Evolutionary conservation across 495 filamentous ascomycete species (phyloP), one percentile per base, ranked within the genome.

Genomic region (Aspergillus asperescens): DNA sequence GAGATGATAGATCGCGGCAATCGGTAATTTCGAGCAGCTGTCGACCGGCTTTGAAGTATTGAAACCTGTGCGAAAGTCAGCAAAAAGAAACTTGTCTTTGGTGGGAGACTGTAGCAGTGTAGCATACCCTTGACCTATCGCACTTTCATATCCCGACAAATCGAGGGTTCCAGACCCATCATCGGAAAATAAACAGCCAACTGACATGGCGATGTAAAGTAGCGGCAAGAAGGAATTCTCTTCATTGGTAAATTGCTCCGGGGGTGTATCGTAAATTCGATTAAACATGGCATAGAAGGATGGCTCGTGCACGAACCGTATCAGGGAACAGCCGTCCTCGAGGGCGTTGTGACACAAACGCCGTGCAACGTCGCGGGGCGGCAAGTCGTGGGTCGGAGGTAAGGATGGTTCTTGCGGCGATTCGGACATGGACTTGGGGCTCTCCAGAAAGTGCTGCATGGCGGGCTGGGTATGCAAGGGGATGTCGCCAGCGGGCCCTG

Each of bases 1-100:
- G 75, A 2, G 89, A 90, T 10, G 71, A 79, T 39, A 97, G 75
- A 68, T 96, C 91, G 53, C 90, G 81, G 56, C 90, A 95, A 59
- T 96, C 89, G 4, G 91, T 94, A 54, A 96, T 84, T 62, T 97
- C 92, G 54, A 93, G 76, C 54, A 96, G 72, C 49, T 88, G 80
- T 23, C 89, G 84, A 7, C 89, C 84, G 7, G 83, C 79, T 60
- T 79, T 85, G 69, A 92, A 96, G 64, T 89, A 96, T 73, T 89
- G 88, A 58, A 87, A 81, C 35, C 90, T 95, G 32, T 22, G 2
- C 20, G 1, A 5, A 22, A 13, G 29, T 31, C 16, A 15, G 39
- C 19, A 20, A n/a, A 1, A n/a, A 41, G 16, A 5, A 22, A 1
- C 7, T 19, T 15, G 19, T n/a, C n/a, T n/a, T 9, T 13, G 9